Evolutionary conservation across 305 asterid species (phyloP), one percentile per base, ranked within the genome.

Genomic region (Rubia balearica): DNA sequence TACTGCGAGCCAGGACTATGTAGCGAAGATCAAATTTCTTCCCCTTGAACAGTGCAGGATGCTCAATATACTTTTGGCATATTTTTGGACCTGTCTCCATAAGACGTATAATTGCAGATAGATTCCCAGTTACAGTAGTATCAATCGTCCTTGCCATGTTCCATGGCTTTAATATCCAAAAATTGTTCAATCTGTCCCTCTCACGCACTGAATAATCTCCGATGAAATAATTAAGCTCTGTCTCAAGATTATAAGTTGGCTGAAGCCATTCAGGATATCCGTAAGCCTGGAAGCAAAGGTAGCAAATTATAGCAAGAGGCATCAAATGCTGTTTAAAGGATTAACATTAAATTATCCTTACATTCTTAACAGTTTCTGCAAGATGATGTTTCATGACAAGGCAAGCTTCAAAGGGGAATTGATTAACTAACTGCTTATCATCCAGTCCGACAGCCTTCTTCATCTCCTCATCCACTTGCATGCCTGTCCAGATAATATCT

Each of bases 91-190:
- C 96, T 68, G 99, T 91, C 80, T 91, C 98, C 98, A 94, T 91
- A 76, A 94, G 93, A 69, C 99, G 98, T 72, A 94, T 88, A 75
- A 94, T 90, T 43, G 93, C 89, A 59, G 95, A 81, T 78, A 94
- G 82, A 78, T 81, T 86, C 73, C 89, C 87, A 66, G 95, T 87
- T 56, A 94, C 90, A 48, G 92, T 85, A 45, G 98, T 94, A 78
- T 94, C 98, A 67, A 94, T 94, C 38, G 98, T 94, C 82, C 99
- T 88, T 73, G 99, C 99, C 99, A 94, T 94, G 86, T 94, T 94
- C 99, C 99, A 94, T 71, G 98, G 99, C 83, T 94, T 94, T 68
- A 94, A 83, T 77, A 94, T 94, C 99, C 99, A 94, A 68, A 91
- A 73, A 82, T 91, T 94, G 88, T 91, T 83, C 36, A 57, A 71